Conservation (phyloP, 2,329 filamentous ascomycete genomes). For the Pseudomassariella vexata region DNA sequence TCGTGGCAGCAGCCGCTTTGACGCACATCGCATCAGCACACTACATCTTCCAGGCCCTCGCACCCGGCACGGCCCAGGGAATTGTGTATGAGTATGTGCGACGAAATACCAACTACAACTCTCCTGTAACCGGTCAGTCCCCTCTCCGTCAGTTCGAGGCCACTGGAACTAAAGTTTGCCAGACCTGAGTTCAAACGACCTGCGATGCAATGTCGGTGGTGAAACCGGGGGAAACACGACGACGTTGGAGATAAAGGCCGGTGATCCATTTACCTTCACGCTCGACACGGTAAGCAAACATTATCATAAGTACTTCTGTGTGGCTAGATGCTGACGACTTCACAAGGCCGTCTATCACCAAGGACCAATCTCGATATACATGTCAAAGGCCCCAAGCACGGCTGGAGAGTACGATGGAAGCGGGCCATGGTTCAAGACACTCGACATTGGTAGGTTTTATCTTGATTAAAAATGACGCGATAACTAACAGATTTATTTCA, state of each 20-base stretch:
- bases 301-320: too few relatives aligned
- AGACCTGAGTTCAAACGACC: slow-evolving; percentile 32
- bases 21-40: slow-evolving; percentile 28
- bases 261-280: slow-evolving; percentile 31
- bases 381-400: slow-evolving; percentile 30
- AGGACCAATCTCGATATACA: slow-evolving; percentile 32
- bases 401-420: slow-evolving; percentile 31
- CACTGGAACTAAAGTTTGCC: too few relatives aligned
- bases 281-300: slow-evolving; percentile 18
- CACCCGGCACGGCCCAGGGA: slow-evolving; percentile 25
- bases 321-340: too few relatives aligned
- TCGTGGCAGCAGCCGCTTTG: slow-evolving; percentile 22
- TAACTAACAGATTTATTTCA: slow-evolving; percentile 4
- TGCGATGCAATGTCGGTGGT: slow-evolving; percentile 34
- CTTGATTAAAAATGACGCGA: not conserved
- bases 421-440: slow-evolving; percentile 36
- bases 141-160: not conserved
- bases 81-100: slow-evolving; percentile 32
- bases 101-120: slow-evolving; percentile 41
- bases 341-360: slow-evolving; percentile 32
- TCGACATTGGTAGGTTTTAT: too few relatives aligned
- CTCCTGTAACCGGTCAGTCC: slow-evolving; percentile 31
- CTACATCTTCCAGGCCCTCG: slow-evolving; percentile 34
- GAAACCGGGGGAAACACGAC: slow-evolving; percentile 26
- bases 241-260: slow-evolving; percentile 29